A percentile compares a stretch with the other conserved stretches of the same genome.
These are phyloP conservation scores for Clarireedia paspali DNA, from an alignment of 2,329 filamentous ascomycete genomes.

Conservation along the genomic window DNA sequence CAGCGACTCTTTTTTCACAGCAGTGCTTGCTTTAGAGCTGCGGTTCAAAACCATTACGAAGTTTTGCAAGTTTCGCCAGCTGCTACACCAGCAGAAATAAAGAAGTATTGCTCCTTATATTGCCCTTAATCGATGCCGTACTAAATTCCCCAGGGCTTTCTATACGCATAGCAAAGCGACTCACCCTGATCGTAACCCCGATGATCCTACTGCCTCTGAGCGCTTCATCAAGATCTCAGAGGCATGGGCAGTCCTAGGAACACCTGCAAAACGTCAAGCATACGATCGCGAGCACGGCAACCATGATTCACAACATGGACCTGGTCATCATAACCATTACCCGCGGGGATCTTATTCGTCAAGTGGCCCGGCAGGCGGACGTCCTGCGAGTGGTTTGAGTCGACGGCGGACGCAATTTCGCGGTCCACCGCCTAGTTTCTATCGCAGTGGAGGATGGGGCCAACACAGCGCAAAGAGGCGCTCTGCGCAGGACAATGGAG, in stretches of 20 bases:
- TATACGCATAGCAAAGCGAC: constrained; percentile 85
- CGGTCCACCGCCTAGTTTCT: constrained; percentile 87
- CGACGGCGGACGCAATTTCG: constrained; percentile 67
- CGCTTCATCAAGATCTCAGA: constrained; percentile 80
- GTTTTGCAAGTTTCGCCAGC: constrained; percentile 63
- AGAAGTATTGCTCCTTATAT: constrained; percentile 50
- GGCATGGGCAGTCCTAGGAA: constrained; percentile 71
- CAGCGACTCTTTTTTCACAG: constrained; percentile 41
- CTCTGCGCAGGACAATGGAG: constrained; percentile 36
- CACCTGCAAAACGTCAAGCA: constrained; percentile 62
- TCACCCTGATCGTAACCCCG: constrained; percentile 85
- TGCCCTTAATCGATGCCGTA: background rate
- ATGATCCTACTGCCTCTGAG: constrained; percentile 61
- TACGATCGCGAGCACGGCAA: constrained; percentile 65
- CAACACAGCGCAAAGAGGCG: constrained; percentile 50
- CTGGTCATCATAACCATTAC: constrained; percentile 8
- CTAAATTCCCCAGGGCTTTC: constrained; percentile 52
- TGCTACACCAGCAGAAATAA: constrained; percentile 71
- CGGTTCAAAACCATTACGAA: constrained; percentile 65
- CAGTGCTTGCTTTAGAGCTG: constrained; percentile 30
- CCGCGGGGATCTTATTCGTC: constrained; percentile 47
- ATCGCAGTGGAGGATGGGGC: constrained; percentile 73
- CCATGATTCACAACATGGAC: constrained; percentile 11
- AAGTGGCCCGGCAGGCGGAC: constrained; percentile 58
- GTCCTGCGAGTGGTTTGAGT: constrained; percentile 75